Evolutionary conservation across 305 asterid species (phyloP).

Genomic region (Fraxinus baroniana): DNA sequence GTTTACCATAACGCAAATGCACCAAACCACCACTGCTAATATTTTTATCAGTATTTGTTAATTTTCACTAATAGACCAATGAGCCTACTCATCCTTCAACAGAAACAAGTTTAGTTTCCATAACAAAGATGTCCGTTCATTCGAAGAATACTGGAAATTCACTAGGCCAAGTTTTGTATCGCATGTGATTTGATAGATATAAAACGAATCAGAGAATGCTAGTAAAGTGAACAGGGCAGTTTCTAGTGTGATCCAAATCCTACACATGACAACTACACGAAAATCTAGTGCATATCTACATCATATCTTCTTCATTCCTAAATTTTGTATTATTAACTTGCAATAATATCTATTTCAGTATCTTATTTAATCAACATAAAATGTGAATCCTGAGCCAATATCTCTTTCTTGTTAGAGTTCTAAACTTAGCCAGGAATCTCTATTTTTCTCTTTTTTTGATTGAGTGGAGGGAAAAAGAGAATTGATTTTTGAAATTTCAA

Average conservation of each 20-base stretch:
- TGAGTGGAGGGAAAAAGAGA: background rate
- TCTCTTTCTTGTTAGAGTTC: background rate
- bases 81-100: background rate
- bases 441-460: background rate
- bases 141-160: background rate
- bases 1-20: background rate
- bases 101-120: background rate
- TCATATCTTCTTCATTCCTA: background rate
- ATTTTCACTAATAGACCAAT: background rate
- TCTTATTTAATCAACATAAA: background rate
- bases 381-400: background rate
- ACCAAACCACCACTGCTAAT: background rate
- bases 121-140: background rate
- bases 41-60: background rate
- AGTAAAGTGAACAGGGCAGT: background rate
- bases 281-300: background rate
- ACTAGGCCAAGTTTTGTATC: background rate
- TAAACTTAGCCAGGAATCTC: slow-evolving; percentile 1
- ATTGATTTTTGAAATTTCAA: background rate
- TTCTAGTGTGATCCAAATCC: background rate
- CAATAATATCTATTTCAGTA: background rate
- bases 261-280: background rate
- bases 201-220: background rate
- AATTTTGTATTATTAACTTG: background rate
- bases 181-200: background rate